A percentile compares a stretch with the other conserved stretches of the same genome.
phyloP scores from a whole-genome alignment of 2,329 filamentous ascomycete species.

The Penicillium sp. region DNA sequence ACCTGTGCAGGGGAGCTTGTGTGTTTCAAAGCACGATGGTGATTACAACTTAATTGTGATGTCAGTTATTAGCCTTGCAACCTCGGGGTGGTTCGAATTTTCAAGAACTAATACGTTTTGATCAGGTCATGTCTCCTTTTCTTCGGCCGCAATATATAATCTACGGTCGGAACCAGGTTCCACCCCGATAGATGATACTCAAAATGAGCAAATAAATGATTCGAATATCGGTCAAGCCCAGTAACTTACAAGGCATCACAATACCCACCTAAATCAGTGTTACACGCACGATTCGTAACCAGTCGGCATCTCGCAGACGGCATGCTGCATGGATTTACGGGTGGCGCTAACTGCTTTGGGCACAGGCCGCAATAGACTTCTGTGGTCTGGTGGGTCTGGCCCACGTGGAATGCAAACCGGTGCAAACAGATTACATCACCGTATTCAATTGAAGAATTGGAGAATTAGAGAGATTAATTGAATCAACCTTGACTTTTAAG shows the following conservation, averaged over 20 bases:
- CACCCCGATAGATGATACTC: neutral
- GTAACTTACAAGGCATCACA: neutral
- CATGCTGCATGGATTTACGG: constrained; percentile 17
- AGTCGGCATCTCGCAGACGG: constrained; percentile 18
- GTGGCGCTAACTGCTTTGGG: constrained; percentile 14
- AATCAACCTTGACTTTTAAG: neutral
- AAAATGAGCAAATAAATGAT: neutral
- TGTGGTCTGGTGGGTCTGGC: constrained; percentile 18
- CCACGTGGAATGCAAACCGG: constrained; percentile 26
- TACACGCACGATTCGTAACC: constrained; percentile 13
- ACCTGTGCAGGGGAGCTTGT: neutral
- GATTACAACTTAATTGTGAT: neutral
- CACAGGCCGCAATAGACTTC: constrained; percentile 20
- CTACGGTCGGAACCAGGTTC: neutral
- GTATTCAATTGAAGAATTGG: neutral
- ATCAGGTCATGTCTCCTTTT: neutral
- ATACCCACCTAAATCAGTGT: neutral
- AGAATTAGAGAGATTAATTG: neutral
- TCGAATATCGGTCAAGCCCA: no score
- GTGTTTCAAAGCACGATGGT: neutral
- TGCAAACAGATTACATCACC: constrained; percentile 20
- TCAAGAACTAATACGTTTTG: neutral
- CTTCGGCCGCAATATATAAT: neutral
- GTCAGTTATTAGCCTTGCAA: no score
- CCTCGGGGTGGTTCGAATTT: no score